Percentiles rank a stretch among this genome's conserved stretches.
phyloP scores from a whole-genome alignment of 2,329 filamentous ascomycete species.

The Didymella pinodella region DNA sequence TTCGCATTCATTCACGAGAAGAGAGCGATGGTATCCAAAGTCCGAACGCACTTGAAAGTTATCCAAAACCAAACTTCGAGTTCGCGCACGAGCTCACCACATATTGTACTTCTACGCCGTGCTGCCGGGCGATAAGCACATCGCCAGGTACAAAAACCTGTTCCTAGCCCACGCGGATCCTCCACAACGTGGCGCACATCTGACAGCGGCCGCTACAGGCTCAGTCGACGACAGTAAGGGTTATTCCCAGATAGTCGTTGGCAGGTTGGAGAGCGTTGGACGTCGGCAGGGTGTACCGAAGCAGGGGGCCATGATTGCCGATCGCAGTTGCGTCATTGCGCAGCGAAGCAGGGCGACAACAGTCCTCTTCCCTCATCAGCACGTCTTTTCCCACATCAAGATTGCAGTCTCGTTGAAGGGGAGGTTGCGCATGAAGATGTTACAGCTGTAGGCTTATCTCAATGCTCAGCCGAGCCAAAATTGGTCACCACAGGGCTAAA shows the following conservation, averaged over 20 bases:
- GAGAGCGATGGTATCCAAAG: background rate
- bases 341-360: background rate
- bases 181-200: slow-evolving; percentile 9
- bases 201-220: slow-evolving; percentile 4
- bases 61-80: background rate
- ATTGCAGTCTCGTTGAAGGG: no score
- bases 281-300: background rate
- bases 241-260: slow-evolving; percentile 16
- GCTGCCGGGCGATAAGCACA: background rate
- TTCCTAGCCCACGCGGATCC: slow-evolving; percentile 6
- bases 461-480: no score
- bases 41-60: background rate
- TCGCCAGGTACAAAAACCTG: slow-evolving; percentile 10
- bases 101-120: background rate
- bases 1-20: background rate
- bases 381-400: no score
- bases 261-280: slow-evolving; percentile 1
- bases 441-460: no score
- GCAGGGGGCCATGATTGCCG: slow-evolving; percentile 20
- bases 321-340: slow-evolving; percentile 21
- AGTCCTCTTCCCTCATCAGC: no score
- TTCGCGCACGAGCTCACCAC: background rate
- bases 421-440: no score
- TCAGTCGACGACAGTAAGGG: slow-evolving; percentile 10
- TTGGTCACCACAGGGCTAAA: no score